A percentile compares a stretch with the other conserved stretches of the same genome.
These are phyloP conservation scores for Chloromonas sp. DNA, from an alignment of 163 green algal genomes.

Conservation along the genomic window DNA sequence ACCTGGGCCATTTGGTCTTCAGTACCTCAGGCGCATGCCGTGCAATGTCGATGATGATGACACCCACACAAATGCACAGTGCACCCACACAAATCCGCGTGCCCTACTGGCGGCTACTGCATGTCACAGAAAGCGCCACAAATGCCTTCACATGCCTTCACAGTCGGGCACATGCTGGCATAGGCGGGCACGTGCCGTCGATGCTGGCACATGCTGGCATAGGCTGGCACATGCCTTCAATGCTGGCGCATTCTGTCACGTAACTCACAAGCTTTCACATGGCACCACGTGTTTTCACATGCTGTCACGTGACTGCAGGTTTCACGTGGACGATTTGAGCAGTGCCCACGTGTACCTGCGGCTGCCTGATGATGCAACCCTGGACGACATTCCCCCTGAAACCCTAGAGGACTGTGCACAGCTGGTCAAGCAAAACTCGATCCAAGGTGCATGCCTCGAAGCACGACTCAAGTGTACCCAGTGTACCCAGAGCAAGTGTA, in stretches of 20 bases:
- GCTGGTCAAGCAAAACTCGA: constrained; percentile 97
- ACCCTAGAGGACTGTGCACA: constrained; percentile 89
- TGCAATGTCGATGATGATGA: too few relatives aligned
- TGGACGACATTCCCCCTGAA: constrained; percentile 78
- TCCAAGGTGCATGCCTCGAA: constrained; percentile 50
- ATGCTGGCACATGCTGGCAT: background rate
- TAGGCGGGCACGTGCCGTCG: background rate
- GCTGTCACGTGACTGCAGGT: constrained; percentile 51
- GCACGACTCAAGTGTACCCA: too few relatives aligned
- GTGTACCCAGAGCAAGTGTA: too few relatives aligned
- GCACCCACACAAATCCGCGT: too few relatives aligned
- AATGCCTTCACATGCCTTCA: too few relatives aligned
- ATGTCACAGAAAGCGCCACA: too few relatives aligned
- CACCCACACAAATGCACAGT: too few relatives aligned
- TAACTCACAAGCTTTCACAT: background rate
- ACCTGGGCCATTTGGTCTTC: too few relatives aligned
- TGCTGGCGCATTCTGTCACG: background rate
- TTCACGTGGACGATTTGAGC: constrained; percentile 94
- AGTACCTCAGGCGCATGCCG: too few relatives aligned
- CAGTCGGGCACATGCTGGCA: too few relatives aligned
- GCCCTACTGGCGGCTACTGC: too few relatives aligned
- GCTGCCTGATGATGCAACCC: constrained; percentile 53
- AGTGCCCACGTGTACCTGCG: constrained; percentile 96
- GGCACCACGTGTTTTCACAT: background rate
- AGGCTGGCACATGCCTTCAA: background rate